A percentile compares a stretch with the other conserved stretches of the same genome.
Evolutionary conservation across 257 asterid genomes (phyloP).

Genomic region (Sherardia arvensis): DNA sequence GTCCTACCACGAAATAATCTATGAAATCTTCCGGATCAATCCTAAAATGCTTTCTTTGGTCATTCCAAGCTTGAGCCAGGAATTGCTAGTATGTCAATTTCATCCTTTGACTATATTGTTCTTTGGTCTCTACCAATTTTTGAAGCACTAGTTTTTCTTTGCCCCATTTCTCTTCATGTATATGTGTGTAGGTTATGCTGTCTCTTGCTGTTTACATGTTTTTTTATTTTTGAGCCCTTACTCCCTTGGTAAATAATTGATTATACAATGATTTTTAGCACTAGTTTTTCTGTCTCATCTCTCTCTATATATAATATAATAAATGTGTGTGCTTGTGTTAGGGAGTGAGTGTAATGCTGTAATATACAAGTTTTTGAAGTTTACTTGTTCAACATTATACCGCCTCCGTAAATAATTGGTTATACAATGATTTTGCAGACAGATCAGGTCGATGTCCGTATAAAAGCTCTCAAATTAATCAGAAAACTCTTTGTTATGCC

Average conservation of each 20-base stretch:
- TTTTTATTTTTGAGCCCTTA: too few relatives aligned
- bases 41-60: constrained; percentile 70
- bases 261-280: too few relatives aligned
- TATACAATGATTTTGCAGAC: constrained; percentile 49
- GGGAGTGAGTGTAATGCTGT: too few relatives aligned
- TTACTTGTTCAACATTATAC: not conserved
- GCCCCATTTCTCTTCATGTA: not conserved
- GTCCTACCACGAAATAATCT: constrained; percentile 62
- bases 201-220: too few relatives aligned
- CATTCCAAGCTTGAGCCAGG: constrained; percentile 64
- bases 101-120: constrained; percentile 1
- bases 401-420: constrained; percentile 10
- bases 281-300: not conserved
- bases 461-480: constrained; percentile 65
- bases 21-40: constrained; percentile 55
- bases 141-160: not conserved
- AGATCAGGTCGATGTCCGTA: constrained; percentile 89
- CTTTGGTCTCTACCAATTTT: not conserved
- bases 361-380: not conserved
- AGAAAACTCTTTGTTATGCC: constrained; percentile 50
- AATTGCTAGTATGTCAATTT: constrained; percentile 59
- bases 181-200: too few relatives aligned
- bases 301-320: too few relatives aligned
- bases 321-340: too few relatives aligned
- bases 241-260: too few relatives aligned